phyloP scores from a whole-genome alignment of 2,329 filamentous ascomycete species.

The Penicillium italicum region DNA sequence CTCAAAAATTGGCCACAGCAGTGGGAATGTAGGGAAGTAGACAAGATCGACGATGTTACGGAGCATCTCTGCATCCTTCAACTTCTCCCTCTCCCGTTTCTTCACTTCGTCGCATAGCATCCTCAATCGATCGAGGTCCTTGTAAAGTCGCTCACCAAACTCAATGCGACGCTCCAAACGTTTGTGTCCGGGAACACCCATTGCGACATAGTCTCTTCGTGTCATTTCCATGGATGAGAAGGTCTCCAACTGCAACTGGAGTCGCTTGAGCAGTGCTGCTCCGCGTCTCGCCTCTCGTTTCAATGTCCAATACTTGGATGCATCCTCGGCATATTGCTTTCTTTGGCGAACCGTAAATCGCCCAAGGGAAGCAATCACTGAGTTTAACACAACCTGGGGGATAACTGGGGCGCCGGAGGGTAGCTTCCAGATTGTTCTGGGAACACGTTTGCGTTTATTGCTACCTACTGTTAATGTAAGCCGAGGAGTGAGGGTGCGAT shows the following conservation, averaged over 20 bases:
- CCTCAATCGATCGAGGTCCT: constrained; percentile 73
- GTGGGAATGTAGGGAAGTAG: constrained; percentile 81
- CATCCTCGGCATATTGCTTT: constrained; percentile 88
- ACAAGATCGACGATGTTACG: constrained; percentile 78
- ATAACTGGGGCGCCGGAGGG: constrained; percentile 94
- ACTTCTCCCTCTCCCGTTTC: constrained; percentile 70
- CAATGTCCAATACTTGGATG: constrained; percentile 95
- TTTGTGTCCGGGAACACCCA: constrained; percentile 79
- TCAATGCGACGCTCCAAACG: constrained; percentile 78
- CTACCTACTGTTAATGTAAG: constrained; percentile 52
- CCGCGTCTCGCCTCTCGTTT: constrained; percentile 91
- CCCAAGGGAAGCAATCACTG: constrained; percentile 76
- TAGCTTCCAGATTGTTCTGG: constrained; percentile 79
- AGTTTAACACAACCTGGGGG: constrained; percentile 79
- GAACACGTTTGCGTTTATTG: constrained; percentile 58
- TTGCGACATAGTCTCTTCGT: constrained; percentile 87
- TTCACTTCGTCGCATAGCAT: constrained; percentile 67
- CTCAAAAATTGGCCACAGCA: constrained; percentile 74
- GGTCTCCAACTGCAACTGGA: constrained; percentile 91
- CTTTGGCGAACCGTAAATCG: constrained; percentile 81
- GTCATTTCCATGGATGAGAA: constrained; percentile 98
- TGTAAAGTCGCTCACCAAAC: constrained; percentile 65
- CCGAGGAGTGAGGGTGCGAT: constrained; percentile 44
- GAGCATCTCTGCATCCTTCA: constrained; percentile 72
- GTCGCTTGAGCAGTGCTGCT: constrained; percentile 83